Conservation (phyloP, 345 rosid genomes). For the Ailanthus altissimus region DNA sequence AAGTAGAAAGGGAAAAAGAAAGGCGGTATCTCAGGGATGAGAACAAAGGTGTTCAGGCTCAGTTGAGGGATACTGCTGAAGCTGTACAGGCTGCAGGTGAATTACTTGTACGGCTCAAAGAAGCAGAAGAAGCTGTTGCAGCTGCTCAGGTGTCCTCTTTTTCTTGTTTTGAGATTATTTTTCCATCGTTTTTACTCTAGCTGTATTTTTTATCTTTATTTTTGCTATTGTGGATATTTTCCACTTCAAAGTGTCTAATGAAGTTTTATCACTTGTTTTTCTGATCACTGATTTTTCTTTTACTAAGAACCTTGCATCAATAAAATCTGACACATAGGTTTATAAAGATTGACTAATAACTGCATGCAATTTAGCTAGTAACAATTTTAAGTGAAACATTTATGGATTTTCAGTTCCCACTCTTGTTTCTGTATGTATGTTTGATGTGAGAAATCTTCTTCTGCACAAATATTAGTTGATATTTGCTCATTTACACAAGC, state of each 20-base stretch:
- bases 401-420: neutral
- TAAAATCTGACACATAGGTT: neutral
- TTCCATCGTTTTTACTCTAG: neutral
- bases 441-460: neutral
- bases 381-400: neutral
- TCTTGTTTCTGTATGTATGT: neutral
- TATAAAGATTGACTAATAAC: neutral
- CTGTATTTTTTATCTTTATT: neutral
- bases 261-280: neutral
- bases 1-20: conserved; percentile 83
- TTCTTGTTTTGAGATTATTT: conserved; percentile 7
- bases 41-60: conserved; percentile 83
- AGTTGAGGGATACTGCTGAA: conserved; percentile 90
- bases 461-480: neutral
- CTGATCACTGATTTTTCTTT: neutral
- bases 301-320: no score
- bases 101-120: conserved; percentile 89
- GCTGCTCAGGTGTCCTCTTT: conserved; percentile 60
- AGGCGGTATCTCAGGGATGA: conserved; percentile 83
- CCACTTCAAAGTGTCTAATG: neutral
- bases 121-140: conserved; percentile 84
- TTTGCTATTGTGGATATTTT: neutral
- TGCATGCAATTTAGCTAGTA: neutral
- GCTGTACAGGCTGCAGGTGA: conserved; percentile 99
- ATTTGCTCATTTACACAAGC: neutral